Conservation (phyloP, 441 rosid genomes). For the Arabidopsis hybrid region DNA sequence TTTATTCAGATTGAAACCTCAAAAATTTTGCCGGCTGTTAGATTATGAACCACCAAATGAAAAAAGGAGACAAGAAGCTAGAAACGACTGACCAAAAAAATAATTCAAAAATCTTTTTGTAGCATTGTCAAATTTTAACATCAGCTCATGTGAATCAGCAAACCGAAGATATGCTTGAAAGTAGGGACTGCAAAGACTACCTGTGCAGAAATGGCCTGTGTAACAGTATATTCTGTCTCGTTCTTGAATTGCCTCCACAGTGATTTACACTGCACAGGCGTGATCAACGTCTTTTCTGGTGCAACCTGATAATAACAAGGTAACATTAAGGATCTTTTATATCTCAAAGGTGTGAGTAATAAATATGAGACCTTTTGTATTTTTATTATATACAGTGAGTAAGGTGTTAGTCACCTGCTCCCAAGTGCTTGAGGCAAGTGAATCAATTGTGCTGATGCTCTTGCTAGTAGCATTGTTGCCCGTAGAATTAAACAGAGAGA, state of each 20-base stretch:
- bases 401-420: constrained; percentile 66
- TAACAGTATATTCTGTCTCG: constrained; percentile 90
- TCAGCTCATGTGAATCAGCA: constrained; percentile 19
- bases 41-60: constrained; percentile 18
- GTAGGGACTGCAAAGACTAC: constrained; percentile 37
- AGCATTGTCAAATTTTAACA: background rate
- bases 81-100: background rate
- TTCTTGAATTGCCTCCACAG: constrained; percentile 97
- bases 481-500: constrained; percentile 63
- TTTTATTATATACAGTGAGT: constrained; percentile 1
- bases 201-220: constrained; percentile 99
- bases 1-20: constrained; percentile 20
- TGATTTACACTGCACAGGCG: constrained; percentile 96
- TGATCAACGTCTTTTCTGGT: constrained; percentile 77
- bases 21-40: background rate
- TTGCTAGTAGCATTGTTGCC: constrained; percentile 53
- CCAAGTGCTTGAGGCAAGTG: constrained; percentile 96
- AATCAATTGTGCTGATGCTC: constrained; percentile 66
- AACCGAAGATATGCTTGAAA: background rate
- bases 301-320: constrained; percentile 62
- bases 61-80: constrained; percentile 7
- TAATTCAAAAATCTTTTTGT: background rate
- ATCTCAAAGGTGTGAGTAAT: constrained; percentile 15
- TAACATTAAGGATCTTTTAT: background rate
- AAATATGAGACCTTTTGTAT: constrained; percentile 1